Evolutionary conservation across 2,329 filamentous ascomycete species (phyloP), one percentile per base, ranked within the genome.

Genomic region (Pseudogymnoascus sp.): DNA sequence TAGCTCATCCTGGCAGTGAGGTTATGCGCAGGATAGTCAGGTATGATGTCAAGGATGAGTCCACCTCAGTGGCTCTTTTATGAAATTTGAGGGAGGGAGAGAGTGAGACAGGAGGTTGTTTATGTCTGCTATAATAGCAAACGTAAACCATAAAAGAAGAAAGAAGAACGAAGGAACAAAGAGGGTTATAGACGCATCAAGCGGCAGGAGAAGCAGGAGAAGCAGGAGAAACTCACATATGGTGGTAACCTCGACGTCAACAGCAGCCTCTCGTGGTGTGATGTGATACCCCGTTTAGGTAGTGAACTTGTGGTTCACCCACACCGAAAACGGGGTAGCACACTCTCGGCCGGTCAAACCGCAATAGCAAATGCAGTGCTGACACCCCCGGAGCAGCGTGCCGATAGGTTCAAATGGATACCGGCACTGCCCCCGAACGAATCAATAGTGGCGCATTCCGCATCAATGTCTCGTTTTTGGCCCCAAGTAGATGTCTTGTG

Each of bases 261-360:
- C 34, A 11, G 49, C 8, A 34, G 49, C n/a, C 49, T 11, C 14
- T 12, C 9, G 49, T 56, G 49, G 49, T 34, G 49, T 56, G 46
- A 56, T 18, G 2, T 18, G 21, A 23, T 23, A 23, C 21, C 49
- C 49, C 49, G 28, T 12, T 56, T 56, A 56, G 49, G 49, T 9
- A 12, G 49, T 31, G 25, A 56, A 56, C 28, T 56, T 28, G 49
- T 56, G 49, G 49, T 34, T 56, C 49, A 56, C 49, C 49, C 49
- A 53, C 49, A 56, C 49, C 28, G 49, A 56, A 56, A 56, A n/a
- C 49, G 1, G 49, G 49, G 49, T 18, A 31, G 46, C n/a, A 34
- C 49, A 34, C 12, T 18, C 1, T 18, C 25, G n/a, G 49, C 49
- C 49, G 25, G n/a, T 28, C 49, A 56, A 56, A 34, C 46, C 46